These are phyloP conservation scores for Chrysanthemum seticuspe DNA, from an alignment of 129 eudicot species.

Conservation along the genomic window DNA sequence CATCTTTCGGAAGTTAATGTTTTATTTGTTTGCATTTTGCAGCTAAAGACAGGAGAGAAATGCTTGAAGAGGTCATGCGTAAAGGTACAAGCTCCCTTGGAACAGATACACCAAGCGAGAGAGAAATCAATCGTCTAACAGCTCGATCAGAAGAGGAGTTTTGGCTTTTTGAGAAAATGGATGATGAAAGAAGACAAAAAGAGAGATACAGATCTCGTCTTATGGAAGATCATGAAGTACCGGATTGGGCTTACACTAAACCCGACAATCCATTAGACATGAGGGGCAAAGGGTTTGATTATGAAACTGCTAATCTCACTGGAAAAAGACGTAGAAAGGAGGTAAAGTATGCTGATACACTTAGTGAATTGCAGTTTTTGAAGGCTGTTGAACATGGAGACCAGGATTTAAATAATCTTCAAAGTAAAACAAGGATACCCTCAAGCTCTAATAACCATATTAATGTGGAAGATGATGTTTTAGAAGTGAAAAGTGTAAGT, in stretches of 20 bases:
- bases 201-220: slow-evolving; percentile 91
- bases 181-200: slow-evolving; percentile 77
- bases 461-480: slow-evolving; percentile 33
- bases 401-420: slow-evolving; percentile 11
- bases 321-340: slow-evolving; percentile 90
- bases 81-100: slow-evolving; percentile 80
- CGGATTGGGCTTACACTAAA: slow-evolving; percentile 78
- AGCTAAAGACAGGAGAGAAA: slow-evolving; percentile 84
- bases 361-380: slow-evolving; percentile 65
- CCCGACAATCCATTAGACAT: slow-evolving; percentile 56
- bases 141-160: slow-evolving; percentile 17
- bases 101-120: slow-evolving; percentile 88
- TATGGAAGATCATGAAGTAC: slow-evolving; percentile 93
- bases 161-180: slow-evolving; percentile 94
- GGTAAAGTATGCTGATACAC: slow-evolving; percentile 67
- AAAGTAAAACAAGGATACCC: slow-evolving; percentile 37
- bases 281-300: slow-evolving; percentile 78
- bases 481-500: slow-evolving; percentile 43
- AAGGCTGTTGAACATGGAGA: slow-evolving; percentile 82
- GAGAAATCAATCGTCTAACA: slow-evolving; percentile 42
- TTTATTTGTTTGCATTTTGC: slow-evolving; percentile 12
- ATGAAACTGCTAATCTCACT: slow-evolving; percentile 56
- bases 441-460: slow-evolving; percentile 19
- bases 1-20: neutral
- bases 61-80: slow-evolving; percentile 92